Base-by-base conservation (phyloP, 371 early-diverging fungal species). In the Mycotypha africana region DNA sequence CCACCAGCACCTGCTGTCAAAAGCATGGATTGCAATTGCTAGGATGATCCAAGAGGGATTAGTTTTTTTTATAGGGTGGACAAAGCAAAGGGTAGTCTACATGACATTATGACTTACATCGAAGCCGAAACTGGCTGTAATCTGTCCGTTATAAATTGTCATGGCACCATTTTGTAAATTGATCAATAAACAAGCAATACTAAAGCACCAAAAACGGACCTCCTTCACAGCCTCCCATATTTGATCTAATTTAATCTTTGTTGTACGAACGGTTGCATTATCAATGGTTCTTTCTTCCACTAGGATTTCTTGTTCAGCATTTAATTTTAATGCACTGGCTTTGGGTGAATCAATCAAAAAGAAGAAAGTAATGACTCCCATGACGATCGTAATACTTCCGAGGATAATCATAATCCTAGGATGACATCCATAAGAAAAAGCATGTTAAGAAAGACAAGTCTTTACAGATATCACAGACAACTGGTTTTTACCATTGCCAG, bases 401-500 rank as follows among this genome's bases (percentile, higher is more conserved):
- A 58, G 50, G 16, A 65, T 49, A 33, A 69, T 57, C 64, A 64
- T 68, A n/a, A 55, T 24, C 54, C 48, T 56, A 38, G n/a, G 19
- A 23, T 4, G 11, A 41, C 16, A 8, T 5, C 11, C 5, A 28
- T 8, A 28, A 28, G 11, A 28, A 28, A 28, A 28, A 28, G n/a
- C n/a, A n/a, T n/a, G n/a, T n/a, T n/a, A n/a, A n/a, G n/a, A n/a
- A n/a, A n/a, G n/a, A n/a, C n/a, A n/a, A n/a, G n/a, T n/a, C n/a
- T n/a, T n/a, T n/a, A n/a, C n/a, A n/a, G n/a, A n/a, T n/a, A n/a
- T n/a, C n/a, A n/a, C n/a, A n/a, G n/a, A n/a, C n/a, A n/a, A n/a
- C n/a, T n/a, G n/a, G n/a, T n/a, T 9, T n/a, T 11, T 56, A 59
- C 66, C 64, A 68, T 49, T 63, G 55, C 68, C 68, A 68, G 20